A percentile compares a stretch with the other conserved stretches of the same genome.
phyloP scores from a whole-genome alignment of 2,329 filamentous ascomycete genomes.

The Exophiala spinifera region DNA sequence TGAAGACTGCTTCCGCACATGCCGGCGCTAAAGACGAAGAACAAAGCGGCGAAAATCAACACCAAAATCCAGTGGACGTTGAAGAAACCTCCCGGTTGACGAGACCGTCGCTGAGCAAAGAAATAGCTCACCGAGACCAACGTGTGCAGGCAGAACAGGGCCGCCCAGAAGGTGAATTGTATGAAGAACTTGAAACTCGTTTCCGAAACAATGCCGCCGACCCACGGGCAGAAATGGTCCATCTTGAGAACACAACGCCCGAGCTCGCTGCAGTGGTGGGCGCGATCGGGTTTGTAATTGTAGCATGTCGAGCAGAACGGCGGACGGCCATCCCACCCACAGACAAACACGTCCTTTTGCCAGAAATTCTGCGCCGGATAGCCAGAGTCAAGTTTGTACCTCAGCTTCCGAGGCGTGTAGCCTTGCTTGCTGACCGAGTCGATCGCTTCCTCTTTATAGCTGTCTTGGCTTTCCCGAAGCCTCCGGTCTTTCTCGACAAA shows the following conservation, averaged over 20 bases:
- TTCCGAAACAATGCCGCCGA: constrained; percentile 88
- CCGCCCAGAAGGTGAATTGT: constrained; percentile 76
- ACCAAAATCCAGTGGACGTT: constrained; percentile 65
- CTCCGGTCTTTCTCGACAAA: constrained; percentile 30
- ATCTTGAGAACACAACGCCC: constrained; percentile 81
- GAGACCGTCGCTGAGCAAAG: constrained; percentile 52
- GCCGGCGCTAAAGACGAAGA: constrained; percentile 72
- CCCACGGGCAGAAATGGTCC: constrained; percentile 95
- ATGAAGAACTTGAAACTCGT: constrained; percentile 87
- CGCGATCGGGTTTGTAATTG: constrained; percentile 83
- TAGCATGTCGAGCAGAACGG: constrained; percentile 81
- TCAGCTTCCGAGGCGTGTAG: constrained; percentile 11
- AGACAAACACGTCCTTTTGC: constrained; percentile 75
- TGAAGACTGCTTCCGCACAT: constrained; percentile 73
- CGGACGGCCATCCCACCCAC: constrained; percentile 77
- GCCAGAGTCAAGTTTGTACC: constrained; percentile 27
- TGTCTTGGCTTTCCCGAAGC: constrained; percentile 17
- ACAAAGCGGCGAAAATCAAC: constrained; percentile 66
- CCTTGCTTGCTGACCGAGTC: constrained; percentile 15
- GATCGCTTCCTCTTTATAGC: constrained; percentile 18
- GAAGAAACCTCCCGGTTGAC: constrained; percentile 28
- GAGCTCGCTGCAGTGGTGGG: constrained; percentile 81
- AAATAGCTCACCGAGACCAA: constrained; percentile 65
- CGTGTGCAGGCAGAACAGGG: constrained; percentile 63
- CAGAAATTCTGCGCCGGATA: constrained; percentile 32